These are phyloP conservation scores for Letharia lupina DNA, from an alignment of 495 filamentous ascomycete genomes.

Conservation along the genomic window DNA sequence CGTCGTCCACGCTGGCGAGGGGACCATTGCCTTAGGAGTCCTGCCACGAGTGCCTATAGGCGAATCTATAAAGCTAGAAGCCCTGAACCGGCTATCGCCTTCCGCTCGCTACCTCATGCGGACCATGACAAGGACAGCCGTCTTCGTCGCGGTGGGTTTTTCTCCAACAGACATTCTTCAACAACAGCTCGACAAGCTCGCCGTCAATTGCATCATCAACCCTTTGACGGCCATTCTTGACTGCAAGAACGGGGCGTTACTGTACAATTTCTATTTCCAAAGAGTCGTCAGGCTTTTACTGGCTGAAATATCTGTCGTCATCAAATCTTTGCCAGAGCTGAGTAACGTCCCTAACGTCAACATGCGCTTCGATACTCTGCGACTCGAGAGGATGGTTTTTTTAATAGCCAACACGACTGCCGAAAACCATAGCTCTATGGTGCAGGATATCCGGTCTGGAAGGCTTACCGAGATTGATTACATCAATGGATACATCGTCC, in stretches of 20 bases:
- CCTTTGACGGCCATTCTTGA: conserved; percentile 68
- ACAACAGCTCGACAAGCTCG: conserved; percentile 71
- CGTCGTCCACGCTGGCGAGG: conserved; percentile 55
- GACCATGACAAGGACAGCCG: conserved; percentile 42
- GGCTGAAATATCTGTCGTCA: conserved; percentile 56
- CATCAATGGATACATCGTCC: conserved; percentile 77
- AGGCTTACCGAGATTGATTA: conserved; percentile 69
- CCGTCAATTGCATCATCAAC: conserved; percentile 71
- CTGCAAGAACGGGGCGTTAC: conserved; percentile 64
- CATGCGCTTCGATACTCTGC: conserved; percentile 46
- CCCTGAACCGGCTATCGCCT: conserved; percentile 24
- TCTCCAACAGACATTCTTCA: conserved; percentile 37
- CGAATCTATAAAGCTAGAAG: conserved; percentile 3
- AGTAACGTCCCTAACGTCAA: conserved; percentile 49
- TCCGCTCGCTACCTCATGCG: conserved; percentile 39
- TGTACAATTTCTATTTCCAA: conserved; percentile 49
- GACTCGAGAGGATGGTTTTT: conserved; percentile 48
- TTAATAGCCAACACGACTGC: conserved; percentile 52
- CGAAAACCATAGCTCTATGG: conserved; percentile 69
- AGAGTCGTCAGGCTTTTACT: conserved; percentile 53
- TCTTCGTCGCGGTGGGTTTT: conserved; percentile 41
- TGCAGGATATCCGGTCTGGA: conserved; percentile 60
- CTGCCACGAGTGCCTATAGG: conserved; percentile 27
- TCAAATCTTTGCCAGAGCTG: conserved; percentile 59
- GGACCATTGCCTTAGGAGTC: conserved; percentile 52